These are phyloP conservation scores for Verruconis gallopava DNA, from an alignment of 2,329 filamentous ascomycete genomes.

Conservation along the genomic window DNA sequence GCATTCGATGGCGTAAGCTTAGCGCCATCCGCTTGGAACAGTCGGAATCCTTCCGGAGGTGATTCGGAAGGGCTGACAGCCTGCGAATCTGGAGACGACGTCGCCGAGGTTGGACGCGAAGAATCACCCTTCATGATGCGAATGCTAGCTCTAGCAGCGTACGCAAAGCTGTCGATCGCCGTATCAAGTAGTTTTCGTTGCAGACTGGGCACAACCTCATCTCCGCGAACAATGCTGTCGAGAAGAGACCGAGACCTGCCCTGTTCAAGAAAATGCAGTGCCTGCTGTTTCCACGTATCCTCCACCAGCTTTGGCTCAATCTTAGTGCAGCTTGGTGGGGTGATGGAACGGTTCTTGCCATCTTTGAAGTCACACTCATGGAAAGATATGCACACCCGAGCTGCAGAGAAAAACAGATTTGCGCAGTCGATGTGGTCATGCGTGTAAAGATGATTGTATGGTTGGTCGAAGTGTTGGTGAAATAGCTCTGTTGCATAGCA, in stretches of 20 bases:
- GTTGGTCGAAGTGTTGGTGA: constrained; percentile 6
- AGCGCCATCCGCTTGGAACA: background rate
- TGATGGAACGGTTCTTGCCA: background rate
- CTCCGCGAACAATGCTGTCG: constrained; percentile 10
- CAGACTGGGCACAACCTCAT: background rate
- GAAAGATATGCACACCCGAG: constrained; percentile 11
- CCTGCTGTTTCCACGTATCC: constrained; percentile 10
- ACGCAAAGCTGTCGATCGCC: constrained; percentile 5
- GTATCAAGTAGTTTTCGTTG: constrained; percentile 4
- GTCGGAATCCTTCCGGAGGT: background rate
- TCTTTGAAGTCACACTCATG: background rate
- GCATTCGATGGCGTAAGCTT: background rate
- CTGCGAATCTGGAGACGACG: background rate
- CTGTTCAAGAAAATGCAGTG: constrained; percentile 11
- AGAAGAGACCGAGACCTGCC: constrained; percentile 10
- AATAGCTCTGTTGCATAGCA: constrained; percentile 11
- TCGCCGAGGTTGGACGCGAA: background rate
- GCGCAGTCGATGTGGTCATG: constrained; percentile 11
- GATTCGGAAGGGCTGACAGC: background rate
- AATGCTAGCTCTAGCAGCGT: constrained; percentile 5
- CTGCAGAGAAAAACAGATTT: constrained; percentile 12
- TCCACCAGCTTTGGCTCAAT: constrained; percentile 5
- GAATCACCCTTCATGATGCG: constrained; percentile 4
- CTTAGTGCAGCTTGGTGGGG: constrained; percentile 2
- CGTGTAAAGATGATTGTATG: constrained; percentile 1